Evolutionary conservation across 345 rosid genomes (phyloP), one percentile per base, ranked within the genome.

Genomic region (Arabidopsis suecica): DNA sequence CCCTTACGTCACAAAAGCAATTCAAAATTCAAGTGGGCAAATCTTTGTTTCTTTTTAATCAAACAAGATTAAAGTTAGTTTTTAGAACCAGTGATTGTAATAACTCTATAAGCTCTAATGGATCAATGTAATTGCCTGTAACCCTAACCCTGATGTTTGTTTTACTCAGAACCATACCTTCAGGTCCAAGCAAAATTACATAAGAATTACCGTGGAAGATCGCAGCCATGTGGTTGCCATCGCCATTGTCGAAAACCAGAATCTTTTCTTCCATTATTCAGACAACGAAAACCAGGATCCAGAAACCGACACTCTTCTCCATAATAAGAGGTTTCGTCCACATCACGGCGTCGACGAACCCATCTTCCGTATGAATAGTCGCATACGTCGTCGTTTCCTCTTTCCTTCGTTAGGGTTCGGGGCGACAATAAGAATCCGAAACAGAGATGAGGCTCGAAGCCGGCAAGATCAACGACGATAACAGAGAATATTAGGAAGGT

Each of bases 221-320:
- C 81, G 65, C 99, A 89, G 63, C 83, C 82, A 13, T 89, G 28
- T 0, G 97, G 97, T 73, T 90, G 89, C 97, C 99, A 95, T 59
- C 90, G 83, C 99, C 99, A 95, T 75, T 87, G 80, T 30, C 58
- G 91, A 72, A 84, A 92, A 57, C 82, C 87, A 0, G 67, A 72
- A 42, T 92, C 92, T 53, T 70, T 75, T 69, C 99, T 83, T 16
- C 99, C 99, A 1, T 84, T 85, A 7, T 44, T 41, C 8, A 64
- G 82, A 71, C 97, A 92, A 18, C 84, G 91, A 69, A 95, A 92
- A 5, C 98, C 99, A 0, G 91, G 90, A 75, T 95, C 96, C 4
- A 92, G 91, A 73, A 95, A 95, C 47, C 85, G 88, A 86, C 96
- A 95, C 51, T 74, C 82, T 48, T 95, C 97, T 11, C 69, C 54